A percentile compares a stretch with the other conserved stretches of the same genome.
Evolutionary conservation across 805 yeast genomes (phyloP).

Genomic region (Saccharomycopsis vini): DNA sequence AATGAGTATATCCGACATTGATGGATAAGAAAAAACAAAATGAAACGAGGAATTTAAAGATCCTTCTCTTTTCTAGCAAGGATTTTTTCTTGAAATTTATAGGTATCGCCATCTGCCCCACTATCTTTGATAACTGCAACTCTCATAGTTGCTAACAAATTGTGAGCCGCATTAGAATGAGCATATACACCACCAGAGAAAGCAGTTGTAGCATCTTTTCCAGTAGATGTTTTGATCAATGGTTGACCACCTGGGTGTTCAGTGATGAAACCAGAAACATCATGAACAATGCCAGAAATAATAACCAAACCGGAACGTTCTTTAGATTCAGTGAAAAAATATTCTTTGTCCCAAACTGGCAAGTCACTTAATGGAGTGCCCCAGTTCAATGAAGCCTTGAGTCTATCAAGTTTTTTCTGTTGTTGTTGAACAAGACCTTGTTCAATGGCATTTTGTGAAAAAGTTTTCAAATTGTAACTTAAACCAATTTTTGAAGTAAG

Average conservation of each 20-base stretch:
- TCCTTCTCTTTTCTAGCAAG: constrained; percentile 29
- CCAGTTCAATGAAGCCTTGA: constrained; percentile 61
- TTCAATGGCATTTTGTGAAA: constrained; percentile 72
- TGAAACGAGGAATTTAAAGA: neutral
- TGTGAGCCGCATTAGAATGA: constrained; percentile 81
- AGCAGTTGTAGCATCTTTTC: constrained; percentile 77
- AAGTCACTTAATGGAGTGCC: constrained; percentile 57
- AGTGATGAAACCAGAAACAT: constrained; percentile 55
- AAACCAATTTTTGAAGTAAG: constrained; percentile 54
- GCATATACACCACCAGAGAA: constrained; percentile 82
- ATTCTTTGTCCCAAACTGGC: constrained; percentile 71
- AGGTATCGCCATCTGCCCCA: constrained; percentile 48
- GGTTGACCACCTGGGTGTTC: constrained; percentile 86
- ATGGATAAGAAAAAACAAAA: too few species aligned
- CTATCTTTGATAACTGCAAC: constrained; percentile 69
- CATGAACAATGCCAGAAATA: constrained; percentile 73
- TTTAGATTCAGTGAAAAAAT: constrained; percentile 38
- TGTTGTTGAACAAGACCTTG: constrained; percentile 78
- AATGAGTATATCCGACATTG: too few species aligned
- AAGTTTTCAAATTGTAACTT: constrained; percentile 64
- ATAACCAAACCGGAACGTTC: constrained; percentile 52
- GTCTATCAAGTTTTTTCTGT: constrained; percentile 65
- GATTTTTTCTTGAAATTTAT: constrained; percentile 39
- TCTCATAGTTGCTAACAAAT: constrained; percentile 73
- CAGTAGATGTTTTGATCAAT: constrained; percentile 57